These are phyloP conservation scores for Verticillium alfalfae DNA, from an alignment of 2,329 filamentous ascomycete genomes.

Conservation along the genomic window DNA sequence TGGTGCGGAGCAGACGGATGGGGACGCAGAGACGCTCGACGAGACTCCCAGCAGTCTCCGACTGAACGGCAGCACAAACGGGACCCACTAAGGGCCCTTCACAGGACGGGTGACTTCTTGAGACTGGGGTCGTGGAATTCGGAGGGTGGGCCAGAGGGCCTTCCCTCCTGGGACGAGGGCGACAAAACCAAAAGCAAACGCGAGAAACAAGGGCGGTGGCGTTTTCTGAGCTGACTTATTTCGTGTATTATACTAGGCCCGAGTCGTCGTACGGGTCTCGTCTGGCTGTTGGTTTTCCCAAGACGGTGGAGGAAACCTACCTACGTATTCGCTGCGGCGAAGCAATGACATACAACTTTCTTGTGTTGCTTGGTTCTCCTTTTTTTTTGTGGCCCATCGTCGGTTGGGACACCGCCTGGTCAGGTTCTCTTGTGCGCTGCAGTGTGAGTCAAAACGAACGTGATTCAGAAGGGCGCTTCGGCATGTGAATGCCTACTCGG, in stretches of 20 bases:
- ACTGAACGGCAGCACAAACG: conserved; percentile 10
- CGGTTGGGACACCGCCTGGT: too few relatives aligned
- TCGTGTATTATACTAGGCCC: background rate
- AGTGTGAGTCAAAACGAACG: too few relatives aligned
- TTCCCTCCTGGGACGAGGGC: background rate
- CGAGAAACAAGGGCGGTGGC: background rate
- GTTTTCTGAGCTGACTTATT: background rate
- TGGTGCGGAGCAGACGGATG: conserved; percentile 2
- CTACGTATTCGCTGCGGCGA: background rate
- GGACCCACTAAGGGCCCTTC: background rate
- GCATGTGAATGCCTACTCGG: too few relatives aligned
- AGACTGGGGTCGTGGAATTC: too few relatives aligned
- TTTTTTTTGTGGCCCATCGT: too few relatives aligned
- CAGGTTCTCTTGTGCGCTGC: too few relatives aligned
- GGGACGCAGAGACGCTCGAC: background rate
- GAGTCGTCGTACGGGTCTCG: background rate
- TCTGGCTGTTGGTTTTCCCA: background rate
- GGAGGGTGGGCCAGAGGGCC: too few relatives aligned
- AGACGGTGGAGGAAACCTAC: too few relatives aligned
- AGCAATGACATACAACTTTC: background rate
- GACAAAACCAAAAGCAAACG: background rate
- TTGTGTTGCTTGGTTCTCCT: background rate
- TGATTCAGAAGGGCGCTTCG: too few relatives aligned
- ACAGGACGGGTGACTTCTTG: background rate
- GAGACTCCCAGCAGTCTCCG: background rate